Conservation (phyloP, 75 land plant genomes). For the Picea glauca region DNA sequence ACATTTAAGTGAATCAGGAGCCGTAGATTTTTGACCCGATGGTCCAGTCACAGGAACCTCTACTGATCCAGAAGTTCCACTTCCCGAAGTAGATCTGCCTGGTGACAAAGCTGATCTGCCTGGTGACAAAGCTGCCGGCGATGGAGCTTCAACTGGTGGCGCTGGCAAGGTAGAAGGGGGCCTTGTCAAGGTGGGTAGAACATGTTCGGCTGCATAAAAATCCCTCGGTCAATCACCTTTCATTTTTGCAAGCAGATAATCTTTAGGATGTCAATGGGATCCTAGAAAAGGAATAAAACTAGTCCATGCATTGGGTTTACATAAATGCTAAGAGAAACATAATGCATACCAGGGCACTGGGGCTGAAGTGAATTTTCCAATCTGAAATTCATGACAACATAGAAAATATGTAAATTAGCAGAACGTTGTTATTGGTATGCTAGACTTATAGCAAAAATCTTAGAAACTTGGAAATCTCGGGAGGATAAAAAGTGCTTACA, state of each 20-base stretch:
- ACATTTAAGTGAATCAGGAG: background rate
- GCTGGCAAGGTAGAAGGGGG: background rate
- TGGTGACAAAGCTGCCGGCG: constrained; percentile 25
- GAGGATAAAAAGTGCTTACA: constrained; percentile 22
- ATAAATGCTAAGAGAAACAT: background rate
- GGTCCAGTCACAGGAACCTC: background rate
- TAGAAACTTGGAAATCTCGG: background rate
- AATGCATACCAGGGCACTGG: constrained; percentile 56
- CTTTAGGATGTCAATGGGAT: background rate
- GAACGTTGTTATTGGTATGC: background rate
- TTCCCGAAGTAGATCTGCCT: constrained; percentile 2
- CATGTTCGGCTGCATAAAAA: constrained; percentile 1
- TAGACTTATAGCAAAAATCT: constrained; percentile 5
- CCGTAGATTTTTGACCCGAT: background rate
- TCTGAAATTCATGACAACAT: constrained; percentile 28
- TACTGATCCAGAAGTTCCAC: background rate
- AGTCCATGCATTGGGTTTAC: background rate
- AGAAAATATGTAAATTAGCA: background rate
- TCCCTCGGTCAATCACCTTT: background rate
- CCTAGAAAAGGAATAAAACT: background rate
- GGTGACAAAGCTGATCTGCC: background rate
- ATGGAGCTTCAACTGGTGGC: constrained; percentile 15
- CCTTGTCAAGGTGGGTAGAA: constrained; percentile 25
- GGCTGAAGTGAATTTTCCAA: constrained; percentile 51
- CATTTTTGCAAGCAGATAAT: background rate